These are phyloP conservation scores for Sporisorium iseilematis-ciliati DNA, from an alignment of 1,284 basidiomycete species.

Conservation along the genomic window DNA sequence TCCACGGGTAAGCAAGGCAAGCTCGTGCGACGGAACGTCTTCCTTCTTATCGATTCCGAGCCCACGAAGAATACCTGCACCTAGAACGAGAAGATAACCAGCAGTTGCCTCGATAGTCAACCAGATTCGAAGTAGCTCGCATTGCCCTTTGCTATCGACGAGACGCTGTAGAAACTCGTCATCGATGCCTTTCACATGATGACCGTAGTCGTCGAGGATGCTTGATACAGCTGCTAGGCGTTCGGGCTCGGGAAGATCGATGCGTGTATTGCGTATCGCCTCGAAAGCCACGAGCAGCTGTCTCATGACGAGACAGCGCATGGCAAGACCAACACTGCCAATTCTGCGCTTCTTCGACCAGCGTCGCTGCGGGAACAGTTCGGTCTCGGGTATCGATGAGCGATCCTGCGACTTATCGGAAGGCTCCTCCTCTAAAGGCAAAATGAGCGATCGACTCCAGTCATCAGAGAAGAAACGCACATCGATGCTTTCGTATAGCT, in stretches of 20 bases:
- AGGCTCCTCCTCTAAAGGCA: slow-evolving; percentile 6
- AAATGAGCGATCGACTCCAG: slow-evolving; percentile 33
- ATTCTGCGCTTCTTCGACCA: slow-evolving; percentile 31
- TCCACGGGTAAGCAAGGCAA: slow-evolving; percentile 27
- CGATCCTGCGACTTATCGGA: neutral
- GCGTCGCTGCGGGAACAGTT: slow-evolving; percentile 23
- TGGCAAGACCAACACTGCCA: slow-evolving; percentile 37
- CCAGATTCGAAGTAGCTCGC: slow-evolving; percentile 23
- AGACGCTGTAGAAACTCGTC: slow-evolving; percentile 20
- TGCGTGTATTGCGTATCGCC: slow-evolving; percentile 18
- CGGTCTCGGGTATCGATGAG: slow-evolving; percentile 5
- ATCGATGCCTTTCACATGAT: slow-evolving; percentile 4
- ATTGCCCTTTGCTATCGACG: neutral
- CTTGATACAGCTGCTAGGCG: slow-evolving; percentile 15
- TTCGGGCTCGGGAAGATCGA: slow-evolving; percentile 20
- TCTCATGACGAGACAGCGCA: slow-evolving; percentile 34
- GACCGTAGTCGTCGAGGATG: slow-evolving; percentile 25
- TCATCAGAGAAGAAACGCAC: slow-evolving; percentile 30
- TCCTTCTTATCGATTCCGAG: slow-evolving; percentile 45
- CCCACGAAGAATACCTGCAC: slow-evolving; percentile 28
- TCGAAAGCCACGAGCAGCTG: slow-evolving; percentile 29
- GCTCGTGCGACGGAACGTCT: slow-evolving; percentile 18
- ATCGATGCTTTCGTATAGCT: slow-evolving; percentile 45
- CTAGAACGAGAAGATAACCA: slow-evolving; percentile 31
- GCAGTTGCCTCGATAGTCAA: slow-evolving; percentile 32